Conservation (phyloP, 805 yeast species). For the Candida coleopterorum region DNA sequence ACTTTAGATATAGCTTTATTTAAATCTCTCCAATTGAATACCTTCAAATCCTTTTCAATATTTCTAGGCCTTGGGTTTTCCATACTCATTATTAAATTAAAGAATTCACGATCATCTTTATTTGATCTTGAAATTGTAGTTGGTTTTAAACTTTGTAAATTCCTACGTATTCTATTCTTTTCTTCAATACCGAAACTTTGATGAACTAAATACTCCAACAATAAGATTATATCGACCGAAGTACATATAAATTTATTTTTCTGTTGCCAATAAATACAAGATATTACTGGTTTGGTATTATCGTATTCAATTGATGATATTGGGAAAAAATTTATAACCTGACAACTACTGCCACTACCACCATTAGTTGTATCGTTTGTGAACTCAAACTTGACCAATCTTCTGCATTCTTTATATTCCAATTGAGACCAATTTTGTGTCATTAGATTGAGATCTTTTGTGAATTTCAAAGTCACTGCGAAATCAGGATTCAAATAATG, state of each 20-base stretch:
- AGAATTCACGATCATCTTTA: conserved; percentile 24
- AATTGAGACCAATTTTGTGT: conserved; percentile 43
- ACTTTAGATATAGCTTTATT: conserved; percentile 53
- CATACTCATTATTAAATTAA: conserved; percentile 51
- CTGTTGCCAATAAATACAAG: conserved; percentile 58
- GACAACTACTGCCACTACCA: conserved; percentile 19
- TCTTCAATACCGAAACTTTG: conserved; percentile 59
- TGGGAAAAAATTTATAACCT: conserved; percentile 31
- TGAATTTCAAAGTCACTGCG: conserved; percentile 24
- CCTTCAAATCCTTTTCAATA: conserved; percentile 68
- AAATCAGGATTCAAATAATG: conserved; percentile 3
- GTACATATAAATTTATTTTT: conserved; percentile 49
- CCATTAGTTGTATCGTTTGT: conserved; percentile 22
- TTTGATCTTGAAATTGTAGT: conserved; percentile 50
- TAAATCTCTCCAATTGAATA: conserved; percentile 54
- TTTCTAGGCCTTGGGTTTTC: conserved; percentile 63
- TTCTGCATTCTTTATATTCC: conserved; percentile 38
- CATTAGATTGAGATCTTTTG: conserved; percentile 31
- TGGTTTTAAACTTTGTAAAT: conserved; percentile 61
- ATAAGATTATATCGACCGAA: conserved; percentile 56
- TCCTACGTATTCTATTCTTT: conserved; percentile 64
- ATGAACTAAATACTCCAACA: conserved; percentile 54
- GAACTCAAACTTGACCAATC: conserved; percentile 46
- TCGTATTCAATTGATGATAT: conserved; percentile 31
- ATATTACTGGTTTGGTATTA: conserved; percentile 42